Percentiles rank a stretch among this genome's conserved stretches.
phyloP scores from a whole-genome alignment of 495 filamentous ascomycete species.

The Penicillium lagena region DNA sequence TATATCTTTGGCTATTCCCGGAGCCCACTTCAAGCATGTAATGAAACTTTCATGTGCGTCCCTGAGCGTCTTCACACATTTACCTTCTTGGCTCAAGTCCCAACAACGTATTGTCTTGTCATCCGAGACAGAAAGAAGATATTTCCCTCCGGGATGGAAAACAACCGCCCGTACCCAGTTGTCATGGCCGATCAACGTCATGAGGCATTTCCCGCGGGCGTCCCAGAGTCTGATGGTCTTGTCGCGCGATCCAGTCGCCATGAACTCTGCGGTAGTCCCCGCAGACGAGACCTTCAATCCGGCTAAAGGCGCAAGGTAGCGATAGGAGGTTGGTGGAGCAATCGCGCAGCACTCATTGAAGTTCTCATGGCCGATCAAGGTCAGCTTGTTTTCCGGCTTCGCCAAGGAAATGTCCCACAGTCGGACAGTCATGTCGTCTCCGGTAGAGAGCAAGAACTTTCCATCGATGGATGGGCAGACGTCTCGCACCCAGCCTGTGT shows the following conservation, averaged over 20 bases:
- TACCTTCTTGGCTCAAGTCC: slow-evolving; percentile 86
- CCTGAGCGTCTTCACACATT: slow-evolving; percentile 71
- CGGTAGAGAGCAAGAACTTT: slow-evolving; percentile 71
- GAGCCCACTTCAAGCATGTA: slow-evolving; percentile 82
- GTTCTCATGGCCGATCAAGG: slow-evolving; percentile 80
- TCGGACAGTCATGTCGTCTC: slow-evolving; percentile 71
- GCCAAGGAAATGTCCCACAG: slow-evolving; percentile 66
- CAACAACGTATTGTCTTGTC: slow-evolving; percentile 89
- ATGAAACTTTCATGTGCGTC: slow-evolving; percentile 82
- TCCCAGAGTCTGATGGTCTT: slow-evolving; percentile 89
- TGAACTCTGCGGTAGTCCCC: slow-evolving; percentile 70
- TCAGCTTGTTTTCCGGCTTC: slow-evolving; percentile 56
- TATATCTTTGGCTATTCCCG: slow-evolving; percentile 48
- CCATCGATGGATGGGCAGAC: slow-evolving; percentile 80
- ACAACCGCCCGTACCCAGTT: slow-evolving; percentile 84
- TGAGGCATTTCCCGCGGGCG: slow-evolving; percentile 70
- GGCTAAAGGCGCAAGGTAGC: slow-evolving; percentile 65
- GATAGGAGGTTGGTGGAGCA: slow-evolving; percentile 69
- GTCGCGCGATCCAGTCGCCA: slow-evolving; percentile 82
- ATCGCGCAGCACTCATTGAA: slow-evolving; percentile 78
- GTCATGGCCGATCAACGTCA: slow-evolving; percentile 80
- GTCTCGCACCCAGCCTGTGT: slow-evolving; percentile 68
- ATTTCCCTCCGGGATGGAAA: slow-evolving; percentile 92
- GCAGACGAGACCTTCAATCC: slow-evolving; percentile 70
- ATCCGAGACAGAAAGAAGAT: slow-evolving; percentile 71